These are phyloP conservation scores for Neonectria hederae DNA, from an alignment of 2,329 filamentous ascomycete genomes.

Conservation along the genomic window DNA sequence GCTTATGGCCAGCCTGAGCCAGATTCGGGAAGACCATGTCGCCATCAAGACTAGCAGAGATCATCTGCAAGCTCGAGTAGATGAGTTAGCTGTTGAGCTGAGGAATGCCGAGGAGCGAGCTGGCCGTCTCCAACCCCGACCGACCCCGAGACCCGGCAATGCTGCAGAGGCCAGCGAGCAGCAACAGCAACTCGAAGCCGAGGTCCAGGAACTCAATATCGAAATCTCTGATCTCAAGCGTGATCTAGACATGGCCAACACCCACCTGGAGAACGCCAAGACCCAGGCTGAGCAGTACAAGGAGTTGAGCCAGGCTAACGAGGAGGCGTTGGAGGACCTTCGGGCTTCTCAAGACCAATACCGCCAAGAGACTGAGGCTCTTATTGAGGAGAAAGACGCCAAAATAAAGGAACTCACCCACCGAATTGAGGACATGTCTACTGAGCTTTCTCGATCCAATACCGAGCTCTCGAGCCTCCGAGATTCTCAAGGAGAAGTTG, in stretches of 20 bases:
- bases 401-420: slow-evolving; percentile 85
- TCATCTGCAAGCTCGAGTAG: slow-evolving; percentile 86
- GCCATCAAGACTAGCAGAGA: slow-evolving; percentile 88
- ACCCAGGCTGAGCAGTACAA: slow-evolving; percentile 88
- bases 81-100: slow-evolving; percentile 88
- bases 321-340: slow-evolving; percentile 85
- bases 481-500: slow-evolving; percentile 80
- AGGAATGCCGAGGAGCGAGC: slow-evolving; percentile 89
- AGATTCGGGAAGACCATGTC: slow-evolving; percentile 86
- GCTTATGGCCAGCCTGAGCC: slow-evolving; percentile 79
- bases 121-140: slow-evolving; percentile 81
- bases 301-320: slow-evolving; percentile 83
- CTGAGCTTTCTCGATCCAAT: slow-evolving; percentile 84
- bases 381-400: slow-evolving; percentile 79
- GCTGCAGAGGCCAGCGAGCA: slow-evolving; percentile 55
- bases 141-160: slow-evolving; percentile 68
- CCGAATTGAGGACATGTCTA: slow-evolving; percentile 82
- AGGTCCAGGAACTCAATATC: slow-evolving; percentile 81
- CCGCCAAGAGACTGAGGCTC: slow-evolving; percentile 82
- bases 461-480: slow-evolving; percentile 82
- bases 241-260: slow-evolving; percentile 81
- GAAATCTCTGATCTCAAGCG: slow-evolving; percentile 89
- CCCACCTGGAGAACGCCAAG: slow-evolving; percentile 83
- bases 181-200: slow-evolving; percentile 63
- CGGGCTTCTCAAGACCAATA: slow-evolving; percentile 86